These are phyloP conservation scores for Phytopythium aichiense DNA, from an alignment of 352 stramenopile genomes.

Conservation along the genomic window DNA sequence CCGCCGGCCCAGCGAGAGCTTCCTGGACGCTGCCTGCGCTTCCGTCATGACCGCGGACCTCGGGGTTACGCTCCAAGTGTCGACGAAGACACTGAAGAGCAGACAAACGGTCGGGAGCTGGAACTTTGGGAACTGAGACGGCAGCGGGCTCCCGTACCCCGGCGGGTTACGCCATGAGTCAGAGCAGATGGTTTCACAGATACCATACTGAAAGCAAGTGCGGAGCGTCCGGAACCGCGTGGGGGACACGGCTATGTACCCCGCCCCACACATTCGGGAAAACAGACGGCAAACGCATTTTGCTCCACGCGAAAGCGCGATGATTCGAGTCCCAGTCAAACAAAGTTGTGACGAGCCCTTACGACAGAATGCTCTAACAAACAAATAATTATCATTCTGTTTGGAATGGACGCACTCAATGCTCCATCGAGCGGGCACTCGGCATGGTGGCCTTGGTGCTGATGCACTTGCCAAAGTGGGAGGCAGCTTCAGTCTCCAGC, in stretches of 20 bases:
- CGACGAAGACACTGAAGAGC: not conserved
- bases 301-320: too few species aligned
- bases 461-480: too few species aligned
- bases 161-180: too few species aligned
- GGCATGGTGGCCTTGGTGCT: too few species aligned
- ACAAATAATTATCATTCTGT: too few species aligned
- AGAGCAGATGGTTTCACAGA: not conserved
- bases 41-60: not conserved
- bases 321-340: too few species aligned
- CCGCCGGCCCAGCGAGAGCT: slow-evolving; percentile 8
- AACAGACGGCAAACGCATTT: not conserved
- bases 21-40: not conserved
- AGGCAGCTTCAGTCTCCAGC: too few species aligned
- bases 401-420: too few species aligned
- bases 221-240: not conserved
- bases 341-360: too few species aligned
- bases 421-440: too few species aligned
- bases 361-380: too few species aligned
- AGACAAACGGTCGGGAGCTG: not conserved
- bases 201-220: not conserved
- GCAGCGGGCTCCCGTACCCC: too few species aligned
- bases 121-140: not conserved
- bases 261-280: not conserved
- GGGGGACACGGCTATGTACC: not conserved
- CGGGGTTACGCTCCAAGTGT: not conserved